Evolutionary conservation across 345 rosid genomes (phyloP).

Genomic region (Eucalyptus cloeziana): DNA sequence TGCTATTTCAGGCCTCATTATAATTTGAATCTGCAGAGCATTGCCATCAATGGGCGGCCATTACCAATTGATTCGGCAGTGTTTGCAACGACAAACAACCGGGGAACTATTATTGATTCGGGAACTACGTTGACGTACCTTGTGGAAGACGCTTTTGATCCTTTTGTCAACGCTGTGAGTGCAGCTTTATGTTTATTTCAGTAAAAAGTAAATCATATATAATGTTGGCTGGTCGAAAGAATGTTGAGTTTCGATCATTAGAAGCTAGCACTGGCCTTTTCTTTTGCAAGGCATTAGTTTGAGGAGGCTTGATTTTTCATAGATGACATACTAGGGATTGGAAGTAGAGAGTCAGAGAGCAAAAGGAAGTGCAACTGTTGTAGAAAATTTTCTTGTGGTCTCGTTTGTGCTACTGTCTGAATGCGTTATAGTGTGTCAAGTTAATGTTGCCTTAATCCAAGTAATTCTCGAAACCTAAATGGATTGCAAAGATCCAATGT

Average conservation of each 20-base stretch:
- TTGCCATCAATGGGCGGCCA: conserved; percentile 58
- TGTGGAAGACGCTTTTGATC: conserved; percentile 74
- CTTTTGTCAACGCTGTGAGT: conserved; percentile 82
- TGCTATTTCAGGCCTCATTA: conserved; percentile 84
- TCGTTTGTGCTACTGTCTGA: not conserved
- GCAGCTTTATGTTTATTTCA: not conserved
- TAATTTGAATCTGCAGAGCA: conserved; percentile 76
- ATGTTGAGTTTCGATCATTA: not conserved
- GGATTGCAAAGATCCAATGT: not conserved
- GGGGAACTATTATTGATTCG: conserved; percentile 89
- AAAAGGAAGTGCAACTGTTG: not conserved
- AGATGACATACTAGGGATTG: not conserved
- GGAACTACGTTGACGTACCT: conserved; percentile 98
- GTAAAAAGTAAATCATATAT: not conserved
- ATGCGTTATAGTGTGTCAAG: not conserved
- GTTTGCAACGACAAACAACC: conserved; percentile 53
- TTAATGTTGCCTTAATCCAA: not conserved
- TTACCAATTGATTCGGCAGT: conserved; percentile 55
- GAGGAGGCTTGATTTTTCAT: not conserved
- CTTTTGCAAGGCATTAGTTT: not conserved
- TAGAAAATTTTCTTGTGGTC: not conserved
- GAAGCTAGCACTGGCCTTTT: not conserved
- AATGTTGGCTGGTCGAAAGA: not conserved
- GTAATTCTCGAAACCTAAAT: not conserved
- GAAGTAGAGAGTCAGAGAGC: not conserved